Conservation (phyloP, 495 filamentous ascomycete genomes). For the Penicillium herquei region DNA sequence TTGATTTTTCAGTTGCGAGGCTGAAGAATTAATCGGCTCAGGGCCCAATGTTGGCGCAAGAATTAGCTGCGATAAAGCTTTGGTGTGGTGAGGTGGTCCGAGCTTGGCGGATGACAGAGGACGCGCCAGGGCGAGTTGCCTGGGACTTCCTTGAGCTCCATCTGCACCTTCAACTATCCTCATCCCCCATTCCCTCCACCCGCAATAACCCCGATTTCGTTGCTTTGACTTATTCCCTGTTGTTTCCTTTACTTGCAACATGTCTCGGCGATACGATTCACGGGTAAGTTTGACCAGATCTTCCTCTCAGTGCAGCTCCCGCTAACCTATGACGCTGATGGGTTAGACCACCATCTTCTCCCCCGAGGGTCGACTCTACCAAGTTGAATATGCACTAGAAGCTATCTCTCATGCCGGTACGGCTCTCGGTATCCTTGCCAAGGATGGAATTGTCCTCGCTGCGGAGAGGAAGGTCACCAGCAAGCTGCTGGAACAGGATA, state of each 20-base stretch:
- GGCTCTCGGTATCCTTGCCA: constrained; percentile 91
- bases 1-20: background rate
- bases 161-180: constrained; percentile 17
- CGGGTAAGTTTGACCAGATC: constrained; percentile 58
- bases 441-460: constrained; percentile 96
- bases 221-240: constrained; percentile 4
- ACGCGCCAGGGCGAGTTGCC: constrained; percentile 51
- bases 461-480: constrained; percentile 99
- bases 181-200: constrained; percentile 14
- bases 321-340: constrained; percentile 47
- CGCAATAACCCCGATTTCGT: constrained; percentile 7
- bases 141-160: constrained; percentile 33
- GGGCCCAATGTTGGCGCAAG: constrained; percentile 12
- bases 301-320: constrained; percentile 32
- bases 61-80: constrained; percentile 23
- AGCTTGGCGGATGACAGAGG: constrained; percentile 46
- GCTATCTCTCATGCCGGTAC: constrained; percentile 98
- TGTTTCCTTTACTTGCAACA: constrained; percentile 42
- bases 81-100: constrained; percentile 43
- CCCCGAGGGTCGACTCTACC: constrained; percentile 95
- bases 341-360: constrained; percentile 98
- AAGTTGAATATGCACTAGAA: constrained; percentile 98
- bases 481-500: constrained; percentile 98
- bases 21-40: background rate
- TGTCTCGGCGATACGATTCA: constrained; percentile 99